These are phyloP conservation scores for Pittosporum tobira DNA, from an alignment of 129 eudicot species.

Conservation along the genomic window DNA sequence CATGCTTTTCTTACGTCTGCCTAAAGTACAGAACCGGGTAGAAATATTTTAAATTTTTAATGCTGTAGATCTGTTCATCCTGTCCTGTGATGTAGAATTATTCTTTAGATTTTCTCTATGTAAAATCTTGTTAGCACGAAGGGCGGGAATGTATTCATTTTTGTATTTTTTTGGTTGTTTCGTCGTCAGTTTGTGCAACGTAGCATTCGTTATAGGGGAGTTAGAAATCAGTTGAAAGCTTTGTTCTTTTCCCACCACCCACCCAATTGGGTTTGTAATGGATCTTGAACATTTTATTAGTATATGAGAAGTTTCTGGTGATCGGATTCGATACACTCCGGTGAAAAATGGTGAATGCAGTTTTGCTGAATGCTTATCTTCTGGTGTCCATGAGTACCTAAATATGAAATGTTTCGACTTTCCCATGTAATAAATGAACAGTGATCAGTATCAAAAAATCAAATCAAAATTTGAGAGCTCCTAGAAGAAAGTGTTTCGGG, in stretches of 20 bases:
- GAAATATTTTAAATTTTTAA: background rate
- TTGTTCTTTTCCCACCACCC: conserved; percentile 15
- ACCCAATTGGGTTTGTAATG: conserved; percentile 12
- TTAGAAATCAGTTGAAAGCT: conserved; percentile 12
- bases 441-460: background rate
- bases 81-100: conserved; percentile 18
- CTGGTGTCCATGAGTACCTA: too few relatives aligned
- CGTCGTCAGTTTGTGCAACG: conserved; percentile 22
- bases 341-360: too few relatives aligned
- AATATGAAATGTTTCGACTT: too few relatives aligned
- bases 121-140: conserved; percentile 3
- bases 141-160: conserved; percentile 11
- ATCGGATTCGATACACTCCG: background rate
- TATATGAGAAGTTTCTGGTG: conserved; percentile 10
- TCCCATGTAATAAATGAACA: background rate
- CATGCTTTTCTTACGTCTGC: conserved; percentile 8
- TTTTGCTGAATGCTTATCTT: background rate
- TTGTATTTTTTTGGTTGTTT: background rate
- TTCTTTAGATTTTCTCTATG: conserved; percentile 9
- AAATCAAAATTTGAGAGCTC: background rate
- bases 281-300: background rate
- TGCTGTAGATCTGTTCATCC: conserved; percentile 21
- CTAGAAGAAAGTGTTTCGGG: background rate
- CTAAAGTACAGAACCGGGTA: conserved; percentile 14
- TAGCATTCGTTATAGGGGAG: conserved; percentile 30